Evolutionary conservation across 2,329 filamentous ascomycete species (phyloP), one percentile per base, ranked within the genome.

Genomic region (Onygenales sp.): DNA sequence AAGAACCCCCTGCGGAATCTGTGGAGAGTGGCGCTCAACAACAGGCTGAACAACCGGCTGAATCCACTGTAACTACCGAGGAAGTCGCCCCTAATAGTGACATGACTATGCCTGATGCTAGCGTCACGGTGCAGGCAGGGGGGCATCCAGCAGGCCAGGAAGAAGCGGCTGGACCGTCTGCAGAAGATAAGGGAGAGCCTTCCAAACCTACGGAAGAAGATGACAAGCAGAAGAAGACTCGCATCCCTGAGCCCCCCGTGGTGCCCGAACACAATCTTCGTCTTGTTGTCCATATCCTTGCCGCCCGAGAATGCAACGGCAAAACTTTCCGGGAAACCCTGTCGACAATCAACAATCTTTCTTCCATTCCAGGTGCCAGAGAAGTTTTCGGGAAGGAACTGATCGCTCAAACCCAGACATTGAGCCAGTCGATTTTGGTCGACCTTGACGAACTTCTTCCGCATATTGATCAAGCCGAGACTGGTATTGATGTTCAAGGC

Each of bases 251-350:
- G 50, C 88, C 91, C 33, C 93, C 93, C 0, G 78, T 91, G 44
- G 85, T 98, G 52, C 91, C 93, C 5, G 83, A 92, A 33, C 81
- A 90, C 65, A 96, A 97, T 66, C 80, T 98, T 54, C 88, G 87
- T 55, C 77, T 97, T 54, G 90, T 98, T n/a, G 88, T 97, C 61
- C 93, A 93, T 67, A 95, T 98, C 54, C 87, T 98, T 60, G 89
- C 95, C 43, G 92, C 92, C 58, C 86, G 91, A 48, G 93, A 98
- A 70, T 98, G 93, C 72, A 95, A 89, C 65, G 91, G 89, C 58
- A 96, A 95, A 76, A 97, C 93, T 0, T 98, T 98, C 78, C 88
- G 93, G 66, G 94, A 97, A 69, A 97, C 93, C 0, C 81, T 98
- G 52, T 93, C 92, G 13, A 94, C 94, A n/a, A 95, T 98, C 76